These are phyloP conservation scores for Starmerella kuoi DNA, from an alignment of 805 yeast species.

Conservation along the genomic window DNA sequence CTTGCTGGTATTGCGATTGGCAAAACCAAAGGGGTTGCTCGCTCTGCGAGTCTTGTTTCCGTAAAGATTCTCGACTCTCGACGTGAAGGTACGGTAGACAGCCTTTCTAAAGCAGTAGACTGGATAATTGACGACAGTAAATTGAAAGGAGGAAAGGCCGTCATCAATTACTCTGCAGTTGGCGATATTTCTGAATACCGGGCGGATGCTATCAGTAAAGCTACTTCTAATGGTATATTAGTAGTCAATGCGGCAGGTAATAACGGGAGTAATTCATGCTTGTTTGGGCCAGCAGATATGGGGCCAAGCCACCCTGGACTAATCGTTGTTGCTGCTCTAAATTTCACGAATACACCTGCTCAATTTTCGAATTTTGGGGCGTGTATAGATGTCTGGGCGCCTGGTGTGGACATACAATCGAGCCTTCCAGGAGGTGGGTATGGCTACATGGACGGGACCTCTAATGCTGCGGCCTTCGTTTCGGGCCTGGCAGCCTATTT, in stretches of 20 bases:
- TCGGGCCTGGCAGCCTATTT: too few species aligned
- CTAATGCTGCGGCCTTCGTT: too few species aligned
- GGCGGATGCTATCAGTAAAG: slow-evolving; percentile 23
- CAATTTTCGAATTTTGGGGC: too few species aligned
- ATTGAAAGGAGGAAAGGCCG: slow-evolving; percentile 22
- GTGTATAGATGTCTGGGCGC: too few species aligned
- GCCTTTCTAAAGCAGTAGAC: slow-evolving; percentile 29
- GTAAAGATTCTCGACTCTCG: slow-evolving; percentile 53
- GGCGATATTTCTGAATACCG: slow-evolving; percentile 19
- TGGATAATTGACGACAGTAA: slow-evolving; percentile 24
- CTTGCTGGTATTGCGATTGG: slow-evolving; percentile 95
- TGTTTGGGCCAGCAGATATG: too few species aligned
- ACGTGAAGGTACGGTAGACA: slow-evolving; percentile 49
- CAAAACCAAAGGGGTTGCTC: slow-evolving; percentile 69
- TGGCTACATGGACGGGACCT: too few species aligned
- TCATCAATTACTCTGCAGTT: slow-evolving; percentile 24
- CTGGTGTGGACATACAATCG: too few species aligned
- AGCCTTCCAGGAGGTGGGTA: too few species aligned
- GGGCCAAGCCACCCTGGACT: too few species aligned
- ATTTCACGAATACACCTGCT: too few species aligned
- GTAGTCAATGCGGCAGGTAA: slow-evolving; percentile 46
- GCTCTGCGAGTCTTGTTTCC: slow-evolving; percentile 65
- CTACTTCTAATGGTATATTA: slow-evolving; percentile 21
- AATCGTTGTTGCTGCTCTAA: too few species aligned
- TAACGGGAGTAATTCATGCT: slow-evolving; percentile 58